These are phyloP conservation scores for Aspergillus avenaceus DNA, from an alignment of 495 filamentous ascomycete species.

Conservation along the genomic window DNA sequence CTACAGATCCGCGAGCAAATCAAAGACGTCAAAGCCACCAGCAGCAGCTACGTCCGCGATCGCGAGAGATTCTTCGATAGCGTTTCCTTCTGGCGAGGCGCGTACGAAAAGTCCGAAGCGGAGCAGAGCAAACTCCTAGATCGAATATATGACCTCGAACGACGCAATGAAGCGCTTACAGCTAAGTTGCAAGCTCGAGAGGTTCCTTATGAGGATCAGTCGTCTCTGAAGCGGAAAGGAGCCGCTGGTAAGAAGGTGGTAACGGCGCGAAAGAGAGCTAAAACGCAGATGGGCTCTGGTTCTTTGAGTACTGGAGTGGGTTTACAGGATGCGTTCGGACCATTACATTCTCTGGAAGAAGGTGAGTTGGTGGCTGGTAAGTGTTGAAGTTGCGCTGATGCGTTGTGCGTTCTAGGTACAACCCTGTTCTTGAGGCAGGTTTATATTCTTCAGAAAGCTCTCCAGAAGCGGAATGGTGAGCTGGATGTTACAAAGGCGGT, in stretches of 20 bases:
- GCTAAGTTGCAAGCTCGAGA: constrained; percentile 15
- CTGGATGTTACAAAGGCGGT: constrained; percentile 18
- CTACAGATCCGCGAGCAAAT: constrained; percentile 33
- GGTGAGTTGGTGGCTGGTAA: constrained; percentile 2
- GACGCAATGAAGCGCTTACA: constrained; percentile 24
- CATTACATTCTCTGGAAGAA: constrained; percentile 4
- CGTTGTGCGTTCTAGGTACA: constrained; percentile 2
- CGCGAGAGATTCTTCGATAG: constrained; percentile 40
- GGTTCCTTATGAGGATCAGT: neutral
- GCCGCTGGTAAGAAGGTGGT: constrained; percentile 1
- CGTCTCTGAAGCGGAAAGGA: constrained; percentile 25
- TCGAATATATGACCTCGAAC: constrained; percentile 38
- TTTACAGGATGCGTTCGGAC: neutral
- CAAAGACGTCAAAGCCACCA: constrained; percentile 13
- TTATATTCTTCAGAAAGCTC: constrained; percentile 25
- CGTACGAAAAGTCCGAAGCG: constrained; percentile 41
- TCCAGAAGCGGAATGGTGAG: constrained; percentile 25
- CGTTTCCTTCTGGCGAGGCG: constrained; percentile 46
- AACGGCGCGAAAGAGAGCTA: constrained; percentile 19
- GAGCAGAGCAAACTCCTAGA: constrained; percentile 43
- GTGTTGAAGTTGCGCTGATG: neutral
- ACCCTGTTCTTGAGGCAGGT: constrained; percentile 31
- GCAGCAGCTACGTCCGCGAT: constrained; percentile 12
- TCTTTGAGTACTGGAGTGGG: neutral
- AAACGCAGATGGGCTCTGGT: constrained; percentile 11